Conservation (phyloP, 176 grass and related monocot species). For the Phyllostachys edulis region DNA sequence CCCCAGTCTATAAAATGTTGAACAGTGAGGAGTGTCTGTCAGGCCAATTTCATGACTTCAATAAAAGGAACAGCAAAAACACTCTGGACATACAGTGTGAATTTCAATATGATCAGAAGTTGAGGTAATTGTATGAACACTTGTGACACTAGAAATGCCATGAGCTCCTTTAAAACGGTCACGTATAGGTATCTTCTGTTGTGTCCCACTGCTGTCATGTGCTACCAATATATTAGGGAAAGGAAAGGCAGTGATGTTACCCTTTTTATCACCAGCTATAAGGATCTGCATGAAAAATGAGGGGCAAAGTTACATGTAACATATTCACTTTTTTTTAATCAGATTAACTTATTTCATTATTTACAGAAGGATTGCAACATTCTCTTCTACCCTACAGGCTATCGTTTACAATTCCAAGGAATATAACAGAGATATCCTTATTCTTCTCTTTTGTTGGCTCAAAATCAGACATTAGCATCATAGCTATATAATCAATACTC, state of each 20-base stretch:
- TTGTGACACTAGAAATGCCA: constrained; percentile 92
- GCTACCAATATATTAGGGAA: no score
- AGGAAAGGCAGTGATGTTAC: constrained; percentile 34
- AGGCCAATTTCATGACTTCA: neutral
- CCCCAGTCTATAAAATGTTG: constrained; percentile 75
- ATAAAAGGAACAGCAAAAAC: constrained; percentile 31
- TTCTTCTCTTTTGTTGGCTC: neutral
- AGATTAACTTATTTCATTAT: neutral
- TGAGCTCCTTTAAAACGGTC: constrained; percentile 91
- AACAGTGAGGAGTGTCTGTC: constrained; percentile 30
- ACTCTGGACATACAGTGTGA: constrained; percentile 55
- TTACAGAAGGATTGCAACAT: neutral
- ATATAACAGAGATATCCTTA: neutral
- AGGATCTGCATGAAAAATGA: constrained; percentile 62
- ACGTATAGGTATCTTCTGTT: constrained; percentile 46
- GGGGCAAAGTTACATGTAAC: neutral
- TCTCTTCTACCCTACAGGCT: neutral
- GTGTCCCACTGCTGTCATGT: neutral
- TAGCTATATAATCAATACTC: constrained; percentile 14
- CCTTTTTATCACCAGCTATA: constrained; percentile 86
- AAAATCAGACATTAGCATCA: neutral
- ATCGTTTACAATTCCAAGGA: neutral
- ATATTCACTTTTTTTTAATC: neutral
- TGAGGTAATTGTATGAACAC: constrained; percentile 56
- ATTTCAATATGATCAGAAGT: constrained; percentile 54